Conservation (phyloP, 1,284 basidiomycete genomes). For the Austropuccinia psidii region DNA sequence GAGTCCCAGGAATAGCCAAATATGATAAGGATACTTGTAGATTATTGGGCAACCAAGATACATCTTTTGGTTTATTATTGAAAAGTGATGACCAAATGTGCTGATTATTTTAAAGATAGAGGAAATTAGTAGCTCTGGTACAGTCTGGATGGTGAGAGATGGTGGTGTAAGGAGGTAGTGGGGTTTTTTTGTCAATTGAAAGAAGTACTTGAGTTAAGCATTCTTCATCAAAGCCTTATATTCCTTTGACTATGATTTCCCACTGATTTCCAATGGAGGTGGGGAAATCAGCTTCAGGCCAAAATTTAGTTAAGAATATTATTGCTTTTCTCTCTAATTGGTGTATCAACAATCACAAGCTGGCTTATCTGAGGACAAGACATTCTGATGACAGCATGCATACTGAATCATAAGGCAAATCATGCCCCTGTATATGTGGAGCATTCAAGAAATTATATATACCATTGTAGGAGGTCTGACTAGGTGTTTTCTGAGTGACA, state of each 20-base stretch:
- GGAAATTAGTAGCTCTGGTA: neutral
- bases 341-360: conserved; percentile 68
- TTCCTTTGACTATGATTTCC: neutral
- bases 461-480: conserved; percentile 58
- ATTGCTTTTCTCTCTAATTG: conserved; percentile 74
- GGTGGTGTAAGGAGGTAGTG: neutral
- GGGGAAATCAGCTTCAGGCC: conserved; percentile 55
- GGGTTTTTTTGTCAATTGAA: conserved; percentile 3
- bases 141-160: neutral
- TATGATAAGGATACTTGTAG: neutral
- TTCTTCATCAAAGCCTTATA: conserved; percentile 25
- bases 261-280: neutral
- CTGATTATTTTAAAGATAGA: conserved; percentile 14
- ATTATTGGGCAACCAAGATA: neutral
- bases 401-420: conserved; percentile 73
- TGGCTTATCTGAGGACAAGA: conserved; percentile 62
- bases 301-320: conserved; percentile 68
- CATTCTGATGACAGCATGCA: conserved; percentile 63
- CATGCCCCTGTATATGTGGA: conserved; percentile 76
- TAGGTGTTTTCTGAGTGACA: conserved; percentile 52
- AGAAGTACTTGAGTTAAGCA: neutral
- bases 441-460: conserved; percentile 68
- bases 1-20: neutral
- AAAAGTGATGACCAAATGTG: conserved; percentile 20
- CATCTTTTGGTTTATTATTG: neutral